phyloP scores from a whole-genome alignment of 805 yeast genomes.

The Ogataea wickerhamii region DNA sequence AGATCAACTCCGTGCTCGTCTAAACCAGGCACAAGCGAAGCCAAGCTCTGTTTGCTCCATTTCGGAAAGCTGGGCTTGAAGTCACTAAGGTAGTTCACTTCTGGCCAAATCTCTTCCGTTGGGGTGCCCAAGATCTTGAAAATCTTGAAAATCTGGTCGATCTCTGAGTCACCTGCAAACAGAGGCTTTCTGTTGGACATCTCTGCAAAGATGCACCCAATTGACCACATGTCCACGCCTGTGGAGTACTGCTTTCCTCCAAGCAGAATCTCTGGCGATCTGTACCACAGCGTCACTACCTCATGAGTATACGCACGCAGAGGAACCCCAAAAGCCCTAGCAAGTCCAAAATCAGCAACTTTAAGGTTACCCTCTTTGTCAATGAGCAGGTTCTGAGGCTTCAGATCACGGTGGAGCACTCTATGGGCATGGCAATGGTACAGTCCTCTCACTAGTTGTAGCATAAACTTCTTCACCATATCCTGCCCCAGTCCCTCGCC shows the following conservation, averaged over 20 bases:
- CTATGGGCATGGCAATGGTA: slow-evolving; percentile 93
- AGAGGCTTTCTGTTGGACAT: slow-evolving; percentile 95
- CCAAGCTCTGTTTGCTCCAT: slow-evolving; percentile 72
- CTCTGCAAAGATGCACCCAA: slow-evolving; percentile 96
- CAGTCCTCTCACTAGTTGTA: slow-evolving; percentile 87
- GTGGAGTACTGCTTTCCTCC: slow-evolving; percentile 98
- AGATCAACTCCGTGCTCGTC: slow-evolving; percentile 84
- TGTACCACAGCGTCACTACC: slow-evolving; percentile 96
- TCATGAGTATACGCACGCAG: slow-evolving; percentile 96
- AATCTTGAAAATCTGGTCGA: slow-evolving; percentile 92
- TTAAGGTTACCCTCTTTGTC: slow-evolving; percentile 94
- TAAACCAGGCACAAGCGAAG: slow-evolving; percentile 70
- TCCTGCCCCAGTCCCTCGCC: slow-evolving; percentile 87
- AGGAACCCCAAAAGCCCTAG: slow-evolving; percentile 97
- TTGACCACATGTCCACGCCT: slow-evolving; percentile 98
- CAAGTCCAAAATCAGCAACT: slow-evolving; percentile 90
- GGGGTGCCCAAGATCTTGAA: slow-evolving; percentile 94
- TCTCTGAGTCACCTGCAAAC: slow-evolving; percentile 97
- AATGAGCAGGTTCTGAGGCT: slow-evolving; percentile 92
- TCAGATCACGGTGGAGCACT: slow-evolving; percentile 90
- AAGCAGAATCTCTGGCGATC: slow-evolving; percentile 92
- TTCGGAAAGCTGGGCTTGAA: slow-evolving; percentile 91
- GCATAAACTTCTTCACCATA: slow-evolving; percentile 89
- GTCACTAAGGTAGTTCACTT: slow-evolving; percentile 85
- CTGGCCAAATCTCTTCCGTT: slow-evolving; percentile 91